Percentiles rank a stretch among this genome's conserved stretches.
Evolutionary conservation across 1,284 basidiomycete genomes (phyloP).

Genomic region (Clitocybe nebularis): DNA sequence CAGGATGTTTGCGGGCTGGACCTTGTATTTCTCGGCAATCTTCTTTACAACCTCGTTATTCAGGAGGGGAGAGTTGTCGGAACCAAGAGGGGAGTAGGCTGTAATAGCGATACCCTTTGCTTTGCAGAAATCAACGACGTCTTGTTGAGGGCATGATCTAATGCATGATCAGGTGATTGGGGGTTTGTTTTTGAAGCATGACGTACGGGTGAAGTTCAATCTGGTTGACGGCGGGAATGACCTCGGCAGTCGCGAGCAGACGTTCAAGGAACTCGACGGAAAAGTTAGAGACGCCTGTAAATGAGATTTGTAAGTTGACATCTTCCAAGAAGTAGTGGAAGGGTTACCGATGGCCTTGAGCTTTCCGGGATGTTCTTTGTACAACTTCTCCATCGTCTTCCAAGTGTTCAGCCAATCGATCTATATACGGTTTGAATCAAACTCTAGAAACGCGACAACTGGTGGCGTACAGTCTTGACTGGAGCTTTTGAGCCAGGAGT

Average conservation of each 20-base stretch:
- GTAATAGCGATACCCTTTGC: constrained; percentile 64
- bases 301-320: too few relatives aligned
- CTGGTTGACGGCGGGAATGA: constrained; percentile 81
- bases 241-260: constrained; percentile 54
- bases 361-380: constrained; percentile 62
- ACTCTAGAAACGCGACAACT: constrained; percentile 3
- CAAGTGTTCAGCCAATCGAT: constrained; percentile 74
- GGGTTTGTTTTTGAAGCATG: constrained; percentile 8
- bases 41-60: constrained; percentile 49
- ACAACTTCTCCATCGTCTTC: constrained; percentile 71
- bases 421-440: constrained; percentile 13
- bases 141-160: constrained; percentile 61
- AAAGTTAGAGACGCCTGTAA: constrained; percentile 65
- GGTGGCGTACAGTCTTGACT: constrained; percentile 33
- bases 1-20: constrained; percentile 54
- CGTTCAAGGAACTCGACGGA: constrained; percentile 57
- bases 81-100: constrained; percentile 78
- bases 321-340: too few relatives aligned
- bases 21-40: constrained; percentile 51
- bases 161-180: background rate
- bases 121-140: constrained; percentile 58
- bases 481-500: constrained; percentile 28
- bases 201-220: constrained; percentile 73
- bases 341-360: constrained; percentile 68
- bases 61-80: constrained; percentile 70